Evolutionary conservation across 75 land plant genomes (phyloP).

Genomic region (Cunninghamia lanceolata): DNA sequence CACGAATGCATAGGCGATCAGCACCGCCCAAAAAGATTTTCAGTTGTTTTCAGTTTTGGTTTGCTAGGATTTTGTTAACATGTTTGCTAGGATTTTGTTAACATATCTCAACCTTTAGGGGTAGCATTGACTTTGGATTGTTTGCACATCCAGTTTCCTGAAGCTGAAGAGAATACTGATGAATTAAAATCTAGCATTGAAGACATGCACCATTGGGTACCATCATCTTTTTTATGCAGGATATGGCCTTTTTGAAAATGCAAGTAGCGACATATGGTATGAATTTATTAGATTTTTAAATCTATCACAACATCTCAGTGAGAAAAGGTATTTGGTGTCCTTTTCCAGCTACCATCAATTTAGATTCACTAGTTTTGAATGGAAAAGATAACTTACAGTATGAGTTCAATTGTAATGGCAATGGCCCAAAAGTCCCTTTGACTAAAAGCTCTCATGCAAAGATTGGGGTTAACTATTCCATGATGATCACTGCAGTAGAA

Average conservation of each 20-base stretch:
- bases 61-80: too few relatives aligned
- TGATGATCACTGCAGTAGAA: conserved; percentile 56
- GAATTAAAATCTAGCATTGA: background rate
- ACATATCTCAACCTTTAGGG: too few relatives aligned
- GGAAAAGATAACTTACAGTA: background rate
- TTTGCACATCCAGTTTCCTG: conserved; percentile 73
- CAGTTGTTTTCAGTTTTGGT: too few relatives aligned
- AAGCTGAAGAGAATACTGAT: conserved; percentile 21
- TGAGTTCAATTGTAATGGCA: background rate
- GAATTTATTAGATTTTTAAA: conserved; percentile 62
- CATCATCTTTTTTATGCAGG: conserved; percentile 49
- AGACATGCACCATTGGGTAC: too few relatives aligned
- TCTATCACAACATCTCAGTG: background rate
- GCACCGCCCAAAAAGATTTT: too few relatives aligned
- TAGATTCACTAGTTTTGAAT: background rate
- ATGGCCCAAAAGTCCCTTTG: background rate
- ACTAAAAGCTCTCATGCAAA: conserved; percentile 12
- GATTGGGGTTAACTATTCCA: conserved; percentile 19
- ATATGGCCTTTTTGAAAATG: conserved; percentile 62
- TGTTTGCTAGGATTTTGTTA: too few relatives aligned
- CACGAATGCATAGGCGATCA: too few relatives aligned
- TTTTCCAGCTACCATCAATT: background rate
- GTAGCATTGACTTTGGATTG: too few relatives aligned
- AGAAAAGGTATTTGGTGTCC: conserved; percentile 41
- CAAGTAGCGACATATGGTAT: conserved; percentile 43